phyloP scores from a whole-genome alignment of 495 filamentous ascomycete genomes.

The Penicillium angulare region DNA sequence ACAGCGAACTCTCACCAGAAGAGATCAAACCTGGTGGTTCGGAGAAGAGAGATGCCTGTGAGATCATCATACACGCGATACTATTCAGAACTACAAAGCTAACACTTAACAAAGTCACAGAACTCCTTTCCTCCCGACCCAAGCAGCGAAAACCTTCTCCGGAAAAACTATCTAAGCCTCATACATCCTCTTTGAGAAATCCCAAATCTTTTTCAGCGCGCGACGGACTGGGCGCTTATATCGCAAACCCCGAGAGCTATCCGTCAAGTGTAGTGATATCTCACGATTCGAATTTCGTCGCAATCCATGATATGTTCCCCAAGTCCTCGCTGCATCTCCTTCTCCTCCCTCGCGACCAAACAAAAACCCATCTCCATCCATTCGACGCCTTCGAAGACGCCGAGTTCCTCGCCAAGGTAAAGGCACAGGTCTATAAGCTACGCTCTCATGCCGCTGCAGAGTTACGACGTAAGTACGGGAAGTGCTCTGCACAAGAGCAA shows the following conservation, averaged over 20 bases:
- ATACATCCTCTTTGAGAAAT: not conserved
- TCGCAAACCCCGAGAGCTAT: conserved; percentile 62
- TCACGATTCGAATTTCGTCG: conserved; percentile 69
- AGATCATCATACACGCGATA: not conserved
- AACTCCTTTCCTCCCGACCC: conserved; percentile 64
- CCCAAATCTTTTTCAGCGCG: conserved; percentile 40
- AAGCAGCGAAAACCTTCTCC: conserved; percentile 41
- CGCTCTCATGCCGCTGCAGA: conserved; percentile 68
- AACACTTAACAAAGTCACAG: conserved; percentile 49
- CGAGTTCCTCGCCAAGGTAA: conserved; percentile 66
- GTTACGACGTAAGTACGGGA: conserved; percentile 67
- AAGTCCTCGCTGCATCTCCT: conserved; percentile 85
- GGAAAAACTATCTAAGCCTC: conserved; percentile 5
- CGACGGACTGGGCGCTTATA: conserved; percentile 70
- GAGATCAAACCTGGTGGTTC: conserved; percentile 11
- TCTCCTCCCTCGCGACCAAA: conserved; percentile 71
- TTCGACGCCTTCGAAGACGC: conserved; percentile 74
- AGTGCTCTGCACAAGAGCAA: conserved; percentile 59
- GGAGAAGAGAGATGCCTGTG: conserved; percentile 48
- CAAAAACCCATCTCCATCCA: conserved; percentile 65
- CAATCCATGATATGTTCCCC: conserved; percentile 79
- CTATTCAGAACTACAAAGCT: not conserved
- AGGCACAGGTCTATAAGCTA: conserved; percentile 58
- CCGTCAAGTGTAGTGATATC: conserved; percentile 63
- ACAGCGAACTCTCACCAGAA: too few relatives aligned